Percentiles rank a stretch among this genome's conserved stretches.
These are phyloP conservation scores for Ophiognomonia clavigignenti-juglandacearum DNA, from an alignment of 2,329 filamentous ascomycete genomes.

Conservation along the genomic window DNA sequence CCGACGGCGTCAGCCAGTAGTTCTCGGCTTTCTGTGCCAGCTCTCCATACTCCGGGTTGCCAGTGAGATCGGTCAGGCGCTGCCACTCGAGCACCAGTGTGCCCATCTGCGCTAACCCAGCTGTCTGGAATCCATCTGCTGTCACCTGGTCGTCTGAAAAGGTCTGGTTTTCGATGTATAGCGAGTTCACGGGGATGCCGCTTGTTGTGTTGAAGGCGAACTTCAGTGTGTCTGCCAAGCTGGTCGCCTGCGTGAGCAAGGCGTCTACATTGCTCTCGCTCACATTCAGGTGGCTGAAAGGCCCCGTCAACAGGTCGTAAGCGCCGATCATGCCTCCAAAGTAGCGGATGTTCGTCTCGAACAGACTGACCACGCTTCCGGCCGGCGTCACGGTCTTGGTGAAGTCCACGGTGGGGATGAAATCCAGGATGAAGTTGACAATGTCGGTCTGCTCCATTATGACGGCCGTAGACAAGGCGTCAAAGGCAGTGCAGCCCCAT, in stretches of 20 bases:
- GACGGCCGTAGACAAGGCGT: neutral
- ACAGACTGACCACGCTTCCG: conserved; percentile 2
- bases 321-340: neutral
- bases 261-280: neutral
- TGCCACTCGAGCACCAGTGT: conserved; percentile 5
- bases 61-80: conserved; percentile 3
- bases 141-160: neutral
- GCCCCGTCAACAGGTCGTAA: neutral
- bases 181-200: neutral
- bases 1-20: neutral
- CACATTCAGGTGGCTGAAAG: neutral
- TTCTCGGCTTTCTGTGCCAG: neutral
- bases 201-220: conserved; percentile 4
- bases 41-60: neutral
- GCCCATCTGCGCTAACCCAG: neutral
- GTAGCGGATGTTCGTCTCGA: conserved; percentile 6
- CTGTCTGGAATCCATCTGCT: neutral
- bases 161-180: conserved; percentile 4
- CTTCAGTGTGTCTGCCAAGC: conserved; percentile 4
- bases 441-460: conserved; percentile 3
- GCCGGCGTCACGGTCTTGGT: conserved; percentile 1
- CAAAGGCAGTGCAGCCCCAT: conserved; percentile 2
- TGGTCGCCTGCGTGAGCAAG: conserved; percentile 2
- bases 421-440: neutral
- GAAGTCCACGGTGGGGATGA: conserved; percentile 2